Percentiles rank a stretch among this genome's conserved stretches.
Evolutionary conservation across 2,329 filamentous ascomycete species (phyloP).

Genomic region (Xylariaceae sp.): DNA sequence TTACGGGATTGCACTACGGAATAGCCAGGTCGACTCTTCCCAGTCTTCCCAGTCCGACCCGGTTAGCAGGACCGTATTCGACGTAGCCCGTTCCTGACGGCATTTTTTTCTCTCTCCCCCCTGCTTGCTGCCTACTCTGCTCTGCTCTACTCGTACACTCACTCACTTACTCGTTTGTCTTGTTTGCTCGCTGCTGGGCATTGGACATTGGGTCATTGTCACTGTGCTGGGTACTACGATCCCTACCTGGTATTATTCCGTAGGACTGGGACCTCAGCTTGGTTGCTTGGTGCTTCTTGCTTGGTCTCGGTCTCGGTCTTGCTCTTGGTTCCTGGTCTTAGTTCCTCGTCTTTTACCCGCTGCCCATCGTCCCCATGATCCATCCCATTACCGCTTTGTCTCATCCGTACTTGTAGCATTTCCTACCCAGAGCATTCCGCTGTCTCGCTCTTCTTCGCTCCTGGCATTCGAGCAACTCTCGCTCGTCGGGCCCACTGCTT

Average conservation of each 20-base stretch:
- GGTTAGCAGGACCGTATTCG: too few species aligned
- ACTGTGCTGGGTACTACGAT: too few species aligned
- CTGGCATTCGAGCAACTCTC: conserved; percentile 13
- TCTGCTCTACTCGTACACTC: too few species aligned
- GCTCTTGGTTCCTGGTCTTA: not conserved
- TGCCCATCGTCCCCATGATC: conserved; percentile 13
- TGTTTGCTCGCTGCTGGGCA: too few species aligned
- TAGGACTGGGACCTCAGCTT: not conserved
- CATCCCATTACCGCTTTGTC: conserved; percentile 19
- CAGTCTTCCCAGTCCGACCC: too few species aligned
- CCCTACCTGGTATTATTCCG: not conserved
- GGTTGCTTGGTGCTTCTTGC: not conserved
- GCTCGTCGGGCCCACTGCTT: not conserved
- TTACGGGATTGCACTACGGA: too few species aligned
- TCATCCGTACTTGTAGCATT: conserved; percentile 20
- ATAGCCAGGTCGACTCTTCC: too few species aligned
- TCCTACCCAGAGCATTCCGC: conserved; percentile 27
- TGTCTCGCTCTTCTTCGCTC: conserved; percentile 19
- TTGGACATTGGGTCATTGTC: too few species aligned
- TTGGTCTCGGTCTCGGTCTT: not conserved
- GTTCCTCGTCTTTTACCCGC: not conserved
- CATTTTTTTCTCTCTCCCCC: not conserved
- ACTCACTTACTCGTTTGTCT: not conserved
- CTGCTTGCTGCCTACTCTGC: not conserved
- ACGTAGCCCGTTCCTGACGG: not conserved